Base-by-base conservation (phyloP, 2,329 filamentous ascomycete species). In the Neocucurbitaria cava region DNA sequence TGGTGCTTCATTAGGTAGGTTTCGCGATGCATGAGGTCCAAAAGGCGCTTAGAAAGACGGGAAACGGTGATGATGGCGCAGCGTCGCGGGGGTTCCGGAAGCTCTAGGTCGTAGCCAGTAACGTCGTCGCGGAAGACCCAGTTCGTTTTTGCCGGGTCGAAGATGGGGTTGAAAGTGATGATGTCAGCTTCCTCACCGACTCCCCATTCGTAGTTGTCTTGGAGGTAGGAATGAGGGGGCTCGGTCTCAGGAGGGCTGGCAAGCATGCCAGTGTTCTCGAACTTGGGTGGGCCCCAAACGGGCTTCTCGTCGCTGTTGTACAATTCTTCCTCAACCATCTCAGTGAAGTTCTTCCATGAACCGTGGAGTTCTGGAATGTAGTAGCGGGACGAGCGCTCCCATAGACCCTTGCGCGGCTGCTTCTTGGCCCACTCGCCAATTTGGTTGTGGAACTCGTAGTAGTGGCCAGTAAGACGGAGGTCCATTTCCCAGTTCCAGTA, bases 401-500 rank as follows among this genome's bases (percentile, higher is more conserved):
- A 92, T 5, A 91, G 75, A 3, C 87, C 87, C 66, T 87, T 88
- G 52, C 89, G 85, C 8, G 89, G 89, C 72, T 91, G 89, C 56
- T 82, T 82, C 72, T 82, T 83, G 23, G 85, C 84, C 77, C 90
- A 91, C 5, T 83, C 77, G 23, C 79, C 79, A 9, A 93, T 77
- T 59, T 86, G 86, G 65, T 86, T 84, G 56, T 92, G 85, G 63
- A 95, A 85, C 67, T 95, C 89, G 75, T 93, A 94, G 78, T 93
- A 89, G 66, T 95, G 90, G 8, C 91, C 91, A 0, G 86, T 89
- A 67, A 90, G 89, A 39, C 91, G 86, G 38, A 90, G 84, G 72
- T 96, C 91, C 85, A 96, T 91, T 73, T 96, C 92, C 91, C 91
- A 94, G 75, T 94, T 94, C 90, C 91, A 95, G 74, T 79, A 80